Percentiles rank a stretch among this genome's conserved stretches.
phyloP scores from a whole-genome alignment of 176 grass and related monocot species.

The Zea luxurians region DNA sequence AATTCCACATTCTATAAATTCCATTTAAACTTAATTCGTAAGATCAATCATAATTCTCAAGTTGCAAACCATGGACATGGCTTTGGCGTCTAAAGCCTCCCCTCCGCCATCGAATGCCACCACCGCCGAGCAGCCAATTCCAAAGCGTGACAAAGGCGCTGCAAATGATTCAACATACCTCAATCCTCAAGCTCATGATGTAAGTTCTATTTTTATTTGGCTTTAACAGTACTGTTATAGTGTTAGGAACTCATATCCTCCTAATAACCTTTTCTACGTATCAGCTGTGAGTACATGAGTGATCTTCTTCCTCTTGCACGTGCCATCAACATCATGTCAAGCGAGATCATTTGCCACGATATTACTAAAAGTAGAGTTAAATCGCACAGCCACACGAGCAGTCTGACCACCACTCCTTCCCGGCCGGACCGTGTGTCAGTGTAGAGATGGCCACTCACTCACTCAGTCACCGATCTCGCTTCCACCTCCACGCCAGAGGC shows the following conservation, averaged over 20 bases:
- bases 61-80: conserved; percentile 25
- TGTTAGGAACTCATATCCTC: too few relatives aligned
- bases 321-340: too few relatives aligned
- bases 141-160: neutral
- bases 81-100: conserved; percentile 41
- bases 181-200: neutral
- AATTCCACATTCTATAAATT: neutral
- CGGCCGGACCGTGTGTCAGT: conserved; percentile 19
- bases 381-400: conserved; percentile 44
- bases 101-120: neutral
- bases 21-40: too few relatives aligned
- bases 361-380: neutral
- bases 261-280: too few relatives aligned
- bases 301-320: too few relatives aligned
- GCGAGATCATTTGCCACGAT: too few relatives aligned
- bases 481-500: neutral
- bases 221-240: too few relatives aligned
- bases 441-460: conserved; percentile 5
- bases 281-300: too few relatives aligned
- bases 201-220: too few relatives aligned
- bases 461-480: neutral
- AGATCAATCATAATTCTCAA: neutral
- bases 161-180: neutral
- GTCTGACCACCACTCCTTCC: neutral
- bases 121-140: neutral